Evolutionary conservation across 2,329 filamentous ascomycete genomes (phyloP), one percentile per base, ranked within the genome.

Genomic region (Verticillium nubilum): DNA sequence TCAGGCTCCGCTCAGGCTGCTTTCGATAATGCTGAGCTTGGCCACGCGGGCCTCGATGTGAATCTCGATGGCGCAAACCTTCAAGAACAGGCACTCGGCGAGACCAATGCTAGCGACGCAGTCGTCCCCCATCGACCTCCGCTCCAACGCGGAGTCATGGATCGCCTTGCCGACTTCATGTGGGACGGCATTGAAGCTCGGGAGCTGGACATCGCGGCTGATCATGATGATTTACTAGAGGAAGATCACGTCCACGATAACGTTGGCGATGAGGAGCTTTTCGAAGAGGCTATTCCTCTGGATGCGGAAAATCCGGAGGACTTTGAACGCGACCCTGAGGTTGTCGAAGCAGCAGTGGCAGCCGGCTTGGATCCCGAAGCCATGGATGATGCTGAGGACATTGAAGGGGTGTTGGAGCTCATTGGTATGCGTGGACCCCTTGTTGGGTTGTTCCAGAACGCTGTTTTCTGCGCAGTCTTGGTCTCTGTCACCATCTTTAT

Each of bases 381-480:
- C 10, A 83, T 92, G 50, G 90, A 93, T 52, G 90, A 97, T 65
- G 90, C 90, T 10, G 95, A 99, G 74, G 95, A 99, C 69, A 86
- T 99, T 17, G 95, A 99, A 71, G 95, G 95, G 0, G 91, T 99
- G 57, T 87, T 99, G 79, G 95, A 99, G 72, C 84, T 99, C 17
- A 89, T 99, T 61, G 95, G 95, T 37, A 96, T 99, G 90, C 91
- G 96, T 68, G 95, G 95, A 0, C 95, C 95, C 0, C 81, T 99
- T 3, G 88, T 89, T 15, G 92, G 92, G 2, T 82, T 99, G 5
- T 86, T 98, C 65, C 95, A 99, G 69, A 99, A 99, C 66, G 92
- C 91, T 59, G 87, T 97, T 17, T 99, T 99, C 73, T 97, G 94
- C 70, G 89, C 90, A 7, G 88, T 98, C 53, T 81, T 99, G 28